phyloP scores from a whole-genome alignment of 768 basidiomycete genomes.

The Podaxis sp. region DNA sequence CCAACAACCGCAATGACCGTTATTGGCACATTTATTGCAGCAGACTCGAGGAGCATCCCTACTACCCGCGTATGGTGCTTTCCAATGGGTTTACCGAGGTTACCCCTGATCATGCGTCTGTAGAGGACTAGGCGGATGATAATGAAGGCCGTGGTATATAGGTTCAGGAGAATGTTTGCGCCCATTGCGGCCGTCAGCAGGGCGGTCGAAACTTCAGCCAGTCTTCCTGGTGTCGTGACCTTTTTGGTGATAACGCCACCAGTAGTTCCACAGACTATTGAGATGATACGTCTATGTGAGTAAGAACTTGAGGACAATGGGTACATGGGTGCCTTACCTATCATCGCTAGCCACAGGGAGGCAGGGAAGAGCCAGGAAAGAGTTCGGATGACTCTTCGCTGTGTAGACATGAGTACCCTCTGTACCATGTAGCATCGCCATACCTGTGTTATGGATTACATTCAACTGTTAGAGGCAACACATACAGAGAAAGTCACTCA shows the following conservation, averaged over 20 bases:
- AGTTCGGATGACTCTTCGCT: not conserved
- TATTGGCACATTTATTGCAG: conserved; percentile 5
- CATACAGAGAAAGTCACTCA: not conserved
- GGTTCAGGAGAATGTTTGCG: not conserved
- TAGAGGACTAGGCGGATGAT: conserved; percentile 4
- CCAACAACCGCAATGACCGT: conserved; percentile 2
- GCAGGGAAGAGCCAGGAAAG: conserved; percentile 6
- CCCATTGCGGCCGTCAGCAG: not conserved
- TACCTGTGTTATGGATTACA: not conserved
- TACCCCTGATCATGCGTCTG: not conserved
- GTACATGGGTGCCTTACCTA: not conserved
- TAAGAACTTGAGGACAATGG: too few species aligned
- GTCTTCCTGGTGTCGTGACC: not conserved
- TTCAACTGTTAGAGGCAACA: not conserved
- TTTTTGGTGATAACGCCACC: not conserved
- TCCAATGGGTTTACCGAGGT: not conserved
- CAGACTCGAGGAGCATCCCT: conserved; percentile 5
- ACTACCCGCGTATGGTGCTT: not conserved
- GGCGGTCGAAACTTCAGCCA: not conserved
- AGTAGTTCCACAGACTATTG: not conserved
- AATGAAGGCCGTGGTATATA: conserved; percentile 2
- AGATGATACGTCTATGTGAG: not conserved
- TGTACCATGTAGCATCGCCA: conserved; percentile 14
- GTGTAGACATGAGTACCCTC: not conserved
- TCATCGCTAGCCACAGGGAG: conserved; percentile 2